Evolutionary conservation across 2,329 filamentous ascomycete species (phyloP).

Genomic region (Thielaviopsis punctulata): DNA sequence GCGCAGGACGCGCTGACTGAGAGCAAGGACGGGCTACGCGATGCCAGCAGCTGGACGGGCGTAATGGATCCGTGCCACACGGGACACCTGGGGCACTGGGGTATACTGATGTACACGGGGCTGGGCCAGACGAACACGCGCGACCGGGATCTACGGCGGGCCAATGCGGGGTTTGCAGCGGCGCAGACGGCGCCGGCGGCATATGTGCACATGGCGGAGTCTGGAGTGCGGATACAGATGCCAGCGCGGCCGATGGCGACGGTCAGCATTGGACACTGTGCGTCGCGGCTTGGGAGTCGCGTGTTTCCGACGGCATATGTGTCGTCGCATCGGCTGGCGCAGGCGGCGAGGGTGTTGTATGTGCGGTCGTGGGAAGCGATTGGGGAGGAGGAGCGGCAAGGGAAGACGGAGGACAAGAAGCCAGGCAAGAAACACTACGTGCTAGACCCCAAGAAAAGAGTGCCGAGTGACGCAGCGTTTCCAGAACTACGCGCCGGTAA

Average conservation of each 20-base stretch:
- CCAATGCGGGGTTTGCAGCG: neutral
- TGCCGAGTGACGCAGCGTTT: slow-evolving; percentile 11
- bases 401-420: neutral
- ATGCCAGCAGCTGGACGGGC: neutral
- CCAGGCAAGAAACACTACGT: no score
- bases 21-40: neutral
- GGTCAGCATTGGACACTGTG: neutral
- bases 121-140: slow-evolving; percentile 6
- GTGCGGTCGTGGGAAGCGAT: neutral
- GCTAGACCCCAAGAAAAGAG: no score
- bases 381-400: neutral
- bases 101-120: slow-evolving; percentile 12
- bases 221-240: neutral
- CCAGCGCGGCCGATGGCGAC: neutral
- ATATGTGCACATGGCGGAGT: neutral
- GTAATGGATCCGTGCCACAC: slow-evolving; percentile 1
- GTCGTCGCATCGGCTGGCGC: neutral
- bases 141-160: slow-evolving; percentile 4
- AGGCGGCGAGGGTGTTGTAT: neutral
- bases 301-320: neutral
- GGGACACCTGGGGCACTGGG: slow-evolving; percentile 20
- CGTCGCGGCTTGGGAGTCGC: neutral
- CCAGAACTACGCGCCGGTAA: slow-evolving; percentile 17
- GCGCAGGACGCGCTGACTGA: neutral
- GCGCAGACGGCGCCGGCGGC: neutral